phyloP scores from a whole-genome alignment of 805 yeast species.

The Yueomyces sp. region DNA sequence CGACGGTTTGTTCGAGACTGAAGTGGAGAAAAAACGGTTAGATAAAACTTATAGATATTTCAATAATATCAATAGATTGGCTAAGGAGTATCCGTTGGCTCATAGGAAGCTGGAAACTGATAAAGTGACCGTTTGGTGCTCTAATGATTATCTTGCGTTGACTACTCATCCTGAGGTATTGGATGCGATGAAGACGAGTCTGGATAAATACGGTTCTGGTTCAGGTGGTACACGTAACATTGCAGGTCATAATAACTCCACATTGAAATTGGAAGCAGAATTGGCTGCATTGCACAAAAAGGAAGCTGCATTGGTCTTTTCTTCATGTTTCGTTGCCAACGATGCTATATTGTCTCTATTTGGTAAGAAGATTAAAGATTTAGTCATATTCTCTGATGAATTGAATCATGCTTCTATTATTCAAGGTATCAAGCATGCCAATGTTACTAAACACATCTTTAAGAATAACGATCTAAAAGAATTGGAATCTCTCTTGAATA shows the following conservation, averaged over 20 bases:
- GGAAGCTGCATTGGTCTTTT: slow-evolving; percentile 88
- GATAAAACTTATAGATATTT: slow-evolving; percentile 93
- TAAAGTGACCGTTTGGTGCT: slow-evolving; percentile 97
- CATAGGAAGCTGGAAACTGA: slow-evolving; percentile 65
- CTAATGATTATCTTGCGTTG: slow-evolving; percentile 95
- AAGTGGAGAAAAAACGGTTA: slow-evolving; percentile 57
- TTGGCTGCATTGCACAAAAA: slow-evolving; percentile 85
- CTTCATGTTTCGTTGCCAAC: slow-evolving; percentile 93
- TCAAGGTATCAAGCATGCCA: slow-evolving; percentile 84
- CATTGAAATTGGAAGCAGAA: slow-evolving; percentile 77
- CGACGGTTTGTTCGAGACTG: slow-evolving; percentile 51
- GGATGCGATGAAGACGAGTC: slow-evolving; percentile 60
- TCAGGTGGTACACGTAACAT: slow-evolving; percentile 99
- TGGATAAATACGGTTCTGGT: slow-evolving; percentile 91
- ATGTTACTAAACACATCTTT: slow-evolving; percentile 78
- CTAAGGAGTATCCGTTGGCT: slow-evolving; percentile 86
- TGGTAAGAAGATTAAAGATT: slow-evolving; percentile 80
- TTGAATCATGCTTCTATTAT: slow-evolving; percentile 97
- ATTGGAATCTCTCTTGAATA: slow-evolving; percentile 63
- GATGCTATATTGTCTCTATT: slow-evolving; percentile 86
- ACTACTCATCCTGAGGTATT: slow-evolving; percentile 67
- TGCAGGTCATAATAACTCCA: slow-evolving; percentile 91
- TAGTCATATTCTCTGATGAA: slow-evolving; percentile 87
- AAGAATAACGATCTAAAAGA: slow-evolving; percentile 82
- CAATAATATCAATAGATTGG: slow-evolving; percentile 93